Conservation (phyloP, 2,329 filamentous ascomycete genomes). For the Tothia fuscella region DNA sequence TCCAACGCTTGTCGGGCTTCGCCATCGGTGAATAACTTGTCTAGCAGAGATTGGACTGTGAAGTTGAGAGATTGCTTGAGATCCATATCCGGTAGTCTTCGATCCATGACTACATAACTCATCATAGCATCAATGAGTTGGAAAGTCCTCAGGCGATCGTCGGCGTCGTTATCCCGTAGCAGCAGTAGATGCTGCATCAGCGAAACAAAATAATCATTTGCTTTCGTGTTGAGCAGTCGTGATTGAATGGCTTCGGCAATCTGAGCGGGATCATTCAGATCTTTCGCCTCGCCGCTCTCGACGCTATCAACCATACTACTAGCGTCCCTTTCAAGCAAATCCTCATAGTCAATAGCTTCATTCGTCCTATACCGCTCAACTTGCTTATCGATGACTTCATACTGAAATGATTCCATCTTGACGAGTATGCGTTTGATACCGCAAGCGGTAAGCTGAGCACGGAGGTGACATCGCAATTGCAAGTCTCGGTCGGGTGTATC, state of each 20-base stretch:
- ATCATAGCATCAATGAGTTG: conserved; percentile 98
- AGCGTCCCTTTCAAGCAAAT: conserved; percentile 83
- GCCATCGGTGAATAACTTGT: conserved; percentile 92
- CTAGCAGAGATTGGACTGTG: conserved; percentile 86
- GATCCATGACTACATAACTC: conserved; percentile 97
- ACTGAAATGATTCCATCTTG: conserved; percentile 98
- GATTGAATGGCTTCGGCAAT: conserved; percentile 89
- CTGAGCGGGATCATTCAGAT: conserved; percentile 83
- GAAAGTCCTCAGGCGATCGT: conserved; percentile 89
- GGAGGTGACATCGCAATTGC: conserved; percentile 83
- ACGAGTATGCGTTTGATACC: conserved; percentile 86
- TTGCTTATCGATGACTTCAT: conserved; percentile 97
- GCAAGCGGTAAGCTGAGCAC: conserved; percentile 90
- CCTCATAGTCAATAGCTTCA: conserved; percentile 96
- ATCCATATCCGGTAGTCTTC: conserved; percentile 89
- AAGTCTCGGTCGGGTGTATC: conserved; percentile 83
- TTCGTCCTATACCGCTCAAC: conserved; percentile 87
- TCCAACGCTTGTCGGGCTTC: conserved; percentile 87
- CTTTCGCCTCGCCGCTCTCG: conserved; percentile 76
- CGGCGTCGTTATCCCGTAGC: conserved; percentile 80
- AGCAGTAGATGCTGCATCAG: conserved; percentile 90
- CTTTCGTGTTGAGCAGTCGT: conserved; percentile 69
- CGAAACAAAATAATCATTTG: conserved; percentile 91
- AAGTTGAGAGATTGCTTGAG: conserved; percentile 96
- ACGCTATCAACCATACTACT: conserved; percentile 81